Percentiles rank a stretch among this genome's conserved stretches.
These are phyloP conservation scores for Zelopaecilomyces penicillatus DNA, from an alignment of 2,329 filamentous ascomycete species.

Conservation along the genomic window DNA sequence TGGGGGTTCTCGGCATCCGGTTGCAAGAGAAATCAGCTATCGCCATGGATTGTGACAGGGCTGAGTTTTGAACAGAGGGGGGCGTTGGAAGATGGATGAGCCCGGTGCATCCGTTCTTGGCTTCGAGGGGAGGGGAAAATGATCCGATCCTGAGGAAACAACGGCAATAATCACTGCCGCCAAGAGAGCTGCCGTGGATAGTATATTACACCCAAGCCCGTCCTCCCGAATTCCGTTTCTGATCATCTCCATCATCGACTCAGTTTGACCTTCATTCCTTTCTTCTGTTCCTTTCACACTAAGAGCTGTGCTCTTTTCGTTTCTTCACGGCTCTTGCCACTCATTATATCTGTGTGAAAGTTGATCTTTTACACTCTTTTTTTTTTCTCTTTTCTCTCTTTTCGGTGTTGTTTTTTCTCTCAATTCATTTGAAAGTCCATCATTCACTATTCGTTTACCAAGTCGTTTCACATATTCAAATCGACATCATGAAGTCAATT, in stretches of 20 bases:
- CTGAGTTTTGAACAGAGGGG: too few species aligned
- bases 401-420: neutral
- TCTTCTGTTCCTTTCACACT: conserved; percentile 10
- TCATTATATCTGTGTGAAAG: conserved; percentile 7
- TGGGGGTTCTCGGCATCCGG: too few species aligned
- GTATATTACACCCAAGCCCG: conserved; percentile 1
- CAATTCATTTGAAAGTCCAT: too few species aligned
- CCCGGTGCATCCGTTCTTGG: too few species aligned
- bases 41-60: too few species aligned
- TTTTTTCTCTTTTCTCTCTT: conserved; percentile 3
- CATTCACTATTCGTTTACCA: too few species aligned
- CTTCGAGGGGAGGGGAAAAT: too few species aligned
- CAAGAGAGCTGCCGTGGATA: neutral
- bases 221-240: conserved; percentile 1
- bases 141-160: too few species aligned
- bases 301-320: conserved; percentile 25
- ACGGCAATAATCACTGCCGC: too few species aligned
- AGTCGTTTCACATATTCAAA: too few species aligned
- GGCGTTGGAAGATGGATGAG: too few species aligned
- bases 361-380: conserved; percentile 8
- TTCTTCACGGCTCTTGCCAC: neutral
- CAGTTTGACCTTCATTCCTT: conserved; percentile 9
- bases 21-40: too few species aligned
- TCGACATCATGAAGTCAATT: conserved; percentile 20
- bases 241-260: conserved; percentile 8